phyloP scores from a whole-genome alignment of 345 rosid genomes.

The Euclidium syriacum region DNA sequence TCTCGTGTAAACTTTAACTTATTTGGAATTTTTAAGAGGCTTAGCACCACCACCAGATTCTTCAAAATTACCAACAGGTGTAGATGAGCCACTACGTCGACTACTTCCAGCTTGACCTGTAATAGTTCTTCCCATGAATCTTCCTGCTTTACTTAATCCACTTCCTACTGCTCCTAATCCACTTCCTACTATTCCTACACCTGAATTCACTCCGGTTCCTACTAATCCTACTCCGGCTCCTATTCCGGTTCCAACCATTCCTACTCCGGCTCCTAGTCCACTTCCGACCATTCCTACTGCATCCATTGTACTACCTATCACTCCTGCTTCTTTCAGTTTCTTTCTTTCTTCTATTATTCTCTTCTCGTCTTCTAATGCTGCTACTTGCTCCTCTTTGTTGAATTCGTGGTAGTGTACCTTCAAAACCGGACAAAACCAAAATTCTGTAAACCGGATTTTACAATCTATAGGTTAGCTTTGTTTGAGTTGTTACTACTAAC shows the following conservation, averaged over 20 bases:
- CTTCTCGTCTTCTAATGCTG: slow-evolving; percentile 87
- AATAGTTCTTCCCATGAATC: slow-evolving; percentile 77
- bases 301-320: slow-evolving; percentile 88
- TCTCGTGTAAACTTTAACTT: too few relatives aligned
- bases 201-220: too few relatives aligned
- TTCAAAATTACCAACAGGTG: slow-evolving; percentile 59
- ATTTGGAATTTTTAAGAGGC: too few relatives aligned
- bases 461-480: too few relatives aligned
- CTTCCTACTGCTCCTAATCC: slow-evolving; percentile 78
- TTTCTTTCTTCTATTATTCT: slow-evolving; percentile 74
- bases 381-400: slow-evolving; percentile 79
- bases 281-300: slow-evolving; percentile 47
- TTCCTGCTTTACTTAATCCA: slow-evolving; percentile 81
- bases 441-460: too few relatives aligned
- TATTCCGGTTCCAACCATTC: slow-evolving; percentile 66
- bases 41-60: slow-evolving; percentile 52
- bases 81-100: slow-evolving; percentile 66
- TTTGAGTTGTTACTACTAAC: too few relatives aligned
- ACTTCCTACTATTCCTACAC: slow-evolving; percentile 60
- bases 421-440: too few relatives aligned
- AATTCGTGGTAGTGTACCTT: slow-evolving; percentile 71
- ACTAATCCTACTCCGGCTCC: slow-evolving; percentile 33
- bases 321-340: slow-evolving; percentile 85
- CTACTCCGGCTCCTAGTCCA: slow-evolving; percentile 67
- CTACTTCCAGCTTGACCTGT: slow-evolving; percentile 72